A percentile compares a stretch with the other conserved stretches of the same genome.
Evolutionary conservation across 768 basidiomycete genomes (phyloP).

Genomic region (Tulasnella sp.): DNA sequence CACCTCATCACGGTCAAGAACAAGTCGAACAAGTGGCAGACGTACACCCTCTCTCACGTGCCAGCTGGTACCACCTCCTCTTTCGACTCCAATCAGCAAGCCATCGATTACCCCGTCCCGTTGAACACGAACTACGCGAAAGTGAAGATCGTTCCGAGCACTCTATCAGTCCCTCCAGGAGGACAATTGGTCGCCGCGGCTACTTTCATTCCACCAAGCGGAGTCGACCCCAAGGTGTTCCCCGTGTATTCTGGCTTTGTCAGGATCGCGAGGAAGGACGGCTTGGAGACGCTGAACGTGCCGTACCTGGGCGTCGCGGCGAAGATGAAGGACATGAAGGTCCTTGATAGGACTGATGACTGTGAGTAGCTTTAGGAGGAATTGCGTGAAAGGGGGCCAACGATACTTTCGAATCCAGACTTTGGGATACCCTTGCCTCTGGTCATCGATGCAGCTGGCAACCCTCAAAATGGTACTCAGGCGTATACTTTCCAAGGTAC

Average conservation of each 20-base stretch:
- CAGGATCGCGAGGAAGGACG: too few species aligned
- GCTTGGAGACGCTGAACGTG: conserved; percentile 19
- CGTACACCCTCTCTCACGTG: conserved; percentile 39
- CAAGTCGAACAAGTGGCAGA: conserved; percentile 32
- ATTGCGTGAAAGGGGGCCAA: background rate
- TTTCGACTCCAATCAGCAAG: conserved; percentile 29
- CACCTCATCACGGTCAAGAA: conserved; percentile 34
- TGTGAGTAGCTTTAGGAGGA: background rate
- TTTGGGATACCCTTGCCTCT: background rate
- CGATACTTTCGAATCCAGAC: background rate
- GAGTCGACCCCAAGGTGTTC: too few species aligned
- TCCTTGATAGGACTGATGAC: conserved; percentile 35
- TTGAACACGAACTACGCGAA: conserved; percentile 34
- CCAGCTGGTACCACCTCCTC: conserved; percentile 48
- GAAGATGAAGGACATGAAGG: too few species aligned
- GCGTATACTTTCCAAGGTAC: background rate
- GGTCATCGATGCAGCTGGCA: background rate
- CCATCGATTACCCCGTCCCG: conserved; percentile 40
- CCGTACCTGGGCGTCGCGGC: conserved; percentile 38
- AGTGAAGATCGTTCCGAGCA: conserved; percentile 34
- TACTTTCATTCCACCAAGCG: conserved; percentile 36
- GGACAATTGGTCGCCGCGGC: conserved; percentile 32
- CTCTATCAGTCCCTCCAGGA: conserved; percentile 37
- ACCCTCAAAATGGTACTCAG: background rate
- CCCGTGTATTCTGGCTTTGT: too few species aligned